Conservation (phyloP, 306 rosid species). For the Casuarina equisetifolia region DNA sequence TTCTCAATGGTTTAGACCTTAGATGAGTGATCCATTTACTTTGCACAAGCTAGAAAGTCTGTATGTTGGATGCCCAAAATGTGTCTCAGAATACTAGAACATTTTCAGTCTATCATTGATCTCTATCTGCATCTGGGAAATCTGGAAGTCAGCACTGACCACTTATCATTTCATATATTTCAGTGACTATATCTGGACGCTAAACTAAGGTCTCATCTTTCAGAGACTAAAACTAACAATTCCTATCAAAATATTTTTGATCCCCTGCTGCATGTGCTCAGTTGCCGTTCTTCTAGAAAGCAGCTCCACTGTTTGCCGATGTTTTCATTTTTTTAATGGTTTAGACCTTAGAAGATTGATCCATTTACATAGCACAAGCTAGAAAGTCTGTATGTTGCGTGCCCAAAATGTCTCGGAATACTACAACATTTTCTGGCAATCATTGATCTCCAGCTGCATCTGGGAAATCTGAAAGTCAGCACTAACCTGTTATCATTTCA, state of each 20-base stretch:
- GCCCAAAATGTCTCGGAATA: constrained; percentile 1
- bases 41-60: constrained; percentile 8
- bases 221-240: too few species aligned
- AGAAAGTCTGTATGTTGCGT: not conserved
- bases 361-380: not conserved
- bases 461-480: not conserved
- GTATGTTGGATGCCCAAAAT: not conserved
- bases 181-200: not conserved
- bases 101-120: not conserved
- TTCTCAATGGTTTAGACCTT: not conserved
- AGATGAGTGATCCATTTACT: not conserved
- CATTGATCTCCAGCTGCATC: not conserved
- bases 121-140: not conserved
- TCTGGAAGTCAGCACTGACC: not conserved
- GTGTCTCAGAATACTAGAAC: not conserved
- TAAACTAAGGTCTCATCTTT: too few species aligned
- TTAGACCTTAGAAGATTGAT: not conserved
- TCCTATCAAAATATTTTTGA: too few species aligned
- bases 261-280: not conserved
- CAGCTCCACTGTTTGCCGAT: not conserved
- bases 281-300: not conserved
- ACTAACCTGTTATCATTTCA: not conserved
- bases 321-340: not conserved
- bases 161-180: not conserved
- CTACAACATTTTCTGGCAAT: not conserved